Base-by-base conservation (phyloP, 176 grass and related monocot genomes). In the Rhipidocladum racemiflorum region DNA sequence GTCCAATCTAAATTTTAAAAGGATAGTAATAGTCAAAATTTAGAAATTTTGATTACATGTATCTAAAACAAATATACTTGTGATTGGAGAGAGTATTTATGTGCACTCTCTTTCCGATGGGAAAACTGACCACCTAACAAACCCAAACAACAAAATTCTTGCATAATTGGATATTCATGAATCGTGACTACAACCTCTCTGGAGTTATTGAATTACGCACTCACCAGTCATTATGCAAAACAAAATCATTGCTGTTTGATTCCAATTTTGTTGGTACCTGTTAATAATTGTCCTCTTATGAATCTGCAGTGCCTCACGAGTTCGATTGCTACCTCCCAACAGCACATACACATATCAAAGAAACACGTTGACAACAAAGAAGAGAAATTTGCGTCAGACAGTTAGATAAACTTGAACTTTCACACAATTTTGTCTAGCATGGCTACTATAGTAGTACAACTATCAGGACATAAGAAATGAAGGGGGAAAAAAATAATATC, bases 261-360 rank as follows among this genome's bases (percentile, higher is more conserved):
- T 25, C 23, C 12, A 70, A 9, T 28, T 70, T 70, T 46, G 42
- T 70, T 70, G 12, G 14, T 8, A 46, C 68, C 42, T 70, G 42
- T 46, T 48, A 70, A 46, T 70, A 70, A 28, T 45, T 48, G 23
- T 13, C 23, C 40, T 17, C 23, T 71, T 60, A 70, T 59, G 54
- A 59, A 71, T 46, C 38, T 61, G 51, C 51, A 60, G 51, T 71
- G 51, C 53, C 16, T 12, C 79, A 81, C 65, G 66, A 43, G 79
- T 55, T 71, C 24, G 53, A 81, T 46, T 46, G 56, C 11, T 42
- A 57, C 79, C 39, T 60, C 21, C 53, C 39, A 81, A 71, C 66
- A 61, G n/a, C 68, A 16, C 36, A 21, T 6, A 70, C 23, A 44
- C 4, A 68, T 6, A 69, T 69, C 21, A 24, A 45, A 13, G 13